Base-by-base conservation (phyloP, 148 eudicot species). In the Talinum fruticosum region DNA sequence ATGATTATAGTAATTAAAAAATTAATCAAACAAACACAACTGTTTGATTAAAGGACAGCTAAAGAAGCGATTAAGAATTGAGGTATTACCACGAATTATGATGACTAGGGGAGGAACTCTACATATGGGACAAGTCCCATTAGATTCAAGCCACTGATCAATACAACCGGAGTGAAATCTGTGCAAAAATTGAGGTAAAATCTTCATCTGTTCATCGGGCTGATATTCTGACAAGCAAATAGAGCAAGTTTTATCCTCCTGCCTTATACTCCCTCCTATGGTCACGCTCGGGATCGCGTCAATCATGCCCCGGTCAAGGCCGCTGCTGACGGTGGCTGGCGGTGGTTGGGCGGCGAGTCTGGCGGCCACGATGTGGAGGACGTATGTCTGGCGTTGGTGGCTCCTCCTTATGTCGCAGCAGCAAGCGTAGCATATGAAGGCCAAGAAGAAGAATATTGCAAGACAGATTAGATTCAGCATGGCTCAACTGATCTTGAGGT, bases 81-180 rank as follows among this genome's bases (percentile, higher is more conserved):
- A 41, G 47, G 47, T 41, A 14, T 6, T 41, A 41, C 7, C 14
- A 51, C 4, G 57, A 51, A 3, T 19, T 14, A 51, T 51, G 57
- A 51, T 5, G 19, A 51, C 1, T 5, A 30, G 77, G 73, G 84
- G 80, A 53, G 78, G 54, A 65, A 77, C 38, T 73, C 84, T 81
- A 30, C 84, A 82, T 66, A 77, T 82, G 3, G 84, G 84, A 28
- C 84, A 82, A 73, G 80, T 53, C 14, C 77, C 69, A 34, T 82
- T 82, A n/a, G 73, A 66, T n/a, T 29, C 57, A 77, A 82, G 80
- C 84, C 84, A 82, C 57, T 66, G 74, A 68, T 77, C 84, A 73
- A 82, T 57, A 77, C 84, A 82, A 54, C 73, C 69, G 32, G 49
- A 38, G 76, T 82, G 84, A 73, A 77, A 82, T 38, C 64, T 66